A percentile compares a stretch with the other conserved stretches of the same genome.
phyloP scores from a whole-genome alignment of 176 grass and related monocot species.

The Juncus effusus region DNA sequence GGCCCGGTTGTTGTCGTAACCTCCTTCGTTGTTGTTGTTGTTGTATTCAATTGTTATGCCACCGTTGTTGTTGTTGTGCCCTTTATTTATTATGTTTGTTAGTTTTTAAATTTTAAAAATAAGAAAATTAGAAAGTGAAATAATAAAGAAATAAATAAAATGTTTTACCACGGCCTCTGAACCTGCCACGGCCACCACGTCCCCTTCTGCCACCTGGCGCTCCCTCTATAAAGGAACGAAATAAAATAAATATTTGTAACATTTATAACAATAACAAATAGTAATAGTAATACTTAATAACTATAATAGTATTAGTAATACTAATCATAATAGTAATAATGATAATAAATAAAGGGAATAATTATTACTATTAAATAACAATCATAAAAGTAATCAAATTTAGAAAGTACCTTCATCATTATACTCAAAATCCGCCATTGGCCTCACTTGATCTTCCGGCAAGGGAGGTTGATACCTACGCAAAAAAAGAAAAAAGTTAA shows the following conservation, averaged over 20 bases:
- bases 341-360: background rate
- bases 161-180: background rate
- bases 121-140: background rate
- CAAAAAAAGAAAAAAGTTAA: conserved; percentile 19
- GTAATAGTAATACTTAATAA: background rate
- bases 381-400: background rate
- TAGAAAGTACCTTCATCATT: conserved; percentile 55
- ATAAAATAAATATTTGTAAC: conserved; percentile 21
- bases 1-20: conserved; percentile 6
- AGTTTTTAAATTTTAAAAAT: too few relatives aligned
- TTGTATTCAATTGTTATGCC: too few relatives aligned
- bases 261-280: background rate
- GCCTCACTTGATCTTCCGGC: conserved; percentile 69
- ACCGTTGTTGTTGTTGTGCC: too few relatives aligned
- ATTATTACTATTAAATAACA: background rate
- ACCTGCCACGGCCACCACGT: conserved; percentile 49
- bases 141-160: background rate
- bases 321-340: conserved; percentile 1
- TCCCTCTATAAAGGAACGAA: conserved; percentile 51
- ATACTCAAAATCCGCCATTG: conserved; percentile 73
- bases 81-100: too few relatives aligned
- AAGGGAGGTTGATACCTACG: conserved; percentile 92
- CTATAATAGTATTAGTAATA: background rate
- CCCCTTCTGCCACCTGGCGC: conserved; percentile 68
- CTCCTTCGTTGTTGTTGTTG: background rate